Conservation (phyloP, 495 filamentous ascomycete genomes). For the Echria macrotheca region DNA sequence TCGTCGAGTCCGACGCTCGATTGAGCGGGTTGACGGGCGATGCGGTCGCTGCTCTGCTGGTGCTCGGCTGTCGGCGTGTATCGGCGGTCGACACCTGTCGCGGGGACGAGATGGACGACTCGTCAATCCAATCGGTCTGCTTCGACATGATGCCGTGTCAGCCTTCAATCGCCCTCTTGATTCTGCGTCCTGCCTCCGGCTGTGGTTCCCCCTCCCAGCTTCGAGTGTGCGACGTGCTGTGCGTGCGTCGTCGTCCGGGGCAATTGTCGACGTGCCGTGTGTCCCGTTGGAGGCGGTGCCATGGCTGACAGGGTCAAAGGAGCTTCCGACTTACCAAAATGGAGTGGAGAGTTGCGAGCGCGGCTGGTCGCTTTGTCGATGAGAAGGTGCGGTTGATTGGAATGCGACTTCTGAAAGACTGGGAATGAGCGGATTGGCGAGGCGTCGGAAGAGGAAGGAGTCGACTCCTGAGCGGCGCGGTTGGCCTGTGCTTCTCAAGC, state of each 20-base stretch:
- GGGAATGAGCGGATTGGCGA: slow-evolving; percentile 24
- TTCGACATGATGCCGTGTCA: slow-evolving; percentile 22
- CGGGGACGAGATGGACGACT: slow-evolving; percentile 14
- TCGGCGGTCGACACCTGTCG: slow-evolving; percentile 15
- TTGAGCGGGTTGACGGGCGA: slow-evolving; percentile 17
- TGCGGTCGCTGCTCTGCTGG: slow-evolving; percentile 13
- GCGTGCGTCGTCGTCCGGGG: not conserved
- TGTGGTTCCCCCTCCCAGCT: too few species aligned
- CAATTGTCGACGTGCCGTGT: slow-evolving; percentile 12
- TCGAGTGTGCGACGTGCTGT: slow-evolving; percentile 1
- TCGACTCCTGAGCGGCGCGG: slow-evolving; percentile 12
- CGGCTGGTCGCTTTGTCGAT: not conserved
- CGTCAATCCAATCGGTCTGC: slow-evolving; percentile 14
- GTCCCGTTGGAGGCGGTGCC: too few species aligned
- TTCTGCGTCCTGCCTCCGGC: too few species aligned
- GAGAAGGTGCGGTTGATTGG: slow-evolving; percentile 20
- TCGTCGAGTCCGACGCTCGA: slow-evolving; percentile 12
- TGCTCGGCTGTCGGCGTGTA: slow-evolving; percentile 11
- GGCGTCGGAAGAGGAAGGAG: slow-evolving; percentile 14
- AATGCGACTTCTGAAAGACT: slow-evolving; percentile 16
- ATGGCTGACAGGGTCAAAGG: too few species aligned
- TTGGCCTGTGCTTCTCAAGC: slow-evolving; percentile 27
- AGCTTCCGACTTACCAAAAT: slow-evolving; percentile 10
- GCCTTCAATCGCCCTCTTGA: slow-evolving; percentile 15
- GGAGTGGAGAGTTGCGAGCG: not conserved